Percentiles rank a stretch among this genome's conserved stretches.
Evolutionary conservation across 495 filamentous ascomycete genomes (phyloP).

Genomic region (Aspergillus taichungensis): DNA sequence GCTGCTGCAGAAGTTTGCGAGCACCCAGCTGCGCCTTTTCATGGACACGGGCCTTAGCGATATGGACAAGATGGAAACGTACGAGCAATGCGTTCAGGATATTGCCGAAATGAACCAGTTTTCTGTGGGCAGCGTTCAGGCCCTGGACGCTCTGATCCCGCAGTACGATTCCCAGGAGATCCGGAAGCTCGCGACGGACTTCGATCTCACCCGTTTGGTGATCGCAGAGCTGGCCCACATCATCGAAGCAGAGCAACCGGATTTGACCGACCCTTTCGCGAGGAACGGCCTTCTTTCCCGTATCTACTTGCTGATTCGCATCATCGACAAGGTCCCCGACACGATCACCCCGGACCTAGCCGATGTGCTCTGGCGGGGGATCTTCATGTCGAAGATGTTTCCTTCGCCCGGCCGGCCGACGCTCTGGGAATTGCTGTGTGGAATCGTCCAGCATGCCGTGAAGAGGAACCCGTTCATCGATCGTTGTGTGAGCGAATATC

Average conservation of each 20-base stretch:
- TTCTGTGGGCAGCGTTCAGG: constrained; percentile 63
- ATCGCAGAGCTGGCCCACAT: constrained; percentile 43
- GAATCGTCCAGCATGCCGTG: constrained; percentile 33
- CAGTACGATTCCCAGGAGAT: constrained; percentile 37
- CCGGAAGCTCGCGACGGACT: constrained; percentile 43
- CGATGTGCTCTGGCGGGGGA: constrained; percentile 54
- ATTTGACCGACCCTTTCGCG: constrained; percentile 27
- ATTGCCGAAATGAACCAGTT: constrained; percentile 46
- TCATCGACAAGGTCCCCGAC: constrained; percentile 50
- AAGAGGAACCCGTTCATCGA: constrained; percentile 55
- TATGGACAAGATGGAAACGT: constrained; percentile 43
- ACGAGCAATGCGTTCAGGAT: constrained; percentile 48
- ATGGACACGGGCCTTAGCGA: constrained; percentile 42
- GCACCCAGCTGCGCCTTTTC: constrained; percentile 41
- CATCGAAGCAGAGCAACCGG: constrained; percentile 29
- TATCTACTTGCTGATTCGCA: constrained; percentile 45
- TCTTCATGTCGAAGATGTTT: constrained; percentile 53
- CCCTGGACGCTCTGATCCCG: constrained; percentile 51
- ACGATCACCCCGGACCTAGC: constrained; percentile 54
- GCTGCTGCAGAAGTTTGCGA: constrained; percentile 50
- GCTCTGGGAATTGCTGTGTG: constrained; percentile 58
- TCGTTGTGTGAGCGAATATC: constrained; percentile 55
- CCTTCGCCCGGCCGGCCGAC: constrained; percentile 46
- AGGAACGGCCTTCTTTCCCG: constrained; percentile 39
- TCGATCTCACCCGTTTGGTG: constrained; percentile 41